phyloP scores from a whole-genome alignment of 2,329 filamentous ascomycete species.

The Colletotrichum spinosum region DNA sequence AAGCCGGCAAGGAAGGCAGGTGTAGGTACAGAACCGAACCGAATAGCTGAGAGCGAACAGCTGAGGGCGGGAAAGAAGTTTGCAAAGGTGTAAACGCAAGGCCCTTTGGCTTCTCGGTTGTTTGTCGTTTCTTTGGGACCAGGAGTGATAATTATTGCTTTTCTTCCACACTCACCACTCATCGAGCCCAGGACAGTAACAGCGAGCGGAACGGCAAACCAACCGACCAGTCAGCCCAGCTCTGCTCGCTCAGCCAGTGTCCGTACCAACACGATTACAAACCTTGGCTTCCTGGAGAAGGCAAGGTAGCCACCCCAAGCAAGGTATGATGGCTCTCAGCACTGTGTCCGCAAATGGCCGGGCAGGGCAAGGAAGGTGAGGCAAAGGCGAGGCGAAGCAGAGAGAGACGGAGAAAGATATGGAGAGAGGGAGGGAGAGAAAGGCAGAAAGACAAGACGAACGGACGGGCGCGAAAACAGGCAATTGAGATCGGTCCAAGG shows the following conservation, averaged over 20 bases:
- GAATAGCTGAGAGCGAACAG: not conserved
- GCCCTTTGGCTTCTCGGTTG: slow-evolving; percentile 33
- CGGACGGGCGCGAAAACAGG: not conserved
- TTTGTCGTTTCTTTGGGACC: slow-evolving; percentile 33
- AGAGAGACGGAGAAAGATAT: not conserved
- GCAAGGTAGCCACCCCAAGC: not conserved
- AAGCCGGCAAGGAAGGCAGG: slow-evolving; percentile 7
- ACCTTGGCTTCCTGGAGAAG: not conserved
- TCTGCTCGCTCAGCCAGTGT: slow-evolving; percentile 7
- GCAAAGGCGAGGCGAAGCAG: not conserved
- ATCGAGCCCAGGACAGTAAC: slow-evolving; percentile 7
- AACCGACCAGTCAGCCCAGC: slow-evolving; percentile 21
- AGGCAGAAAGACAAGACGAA: not conserved
- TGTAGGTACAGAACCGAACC: not conserved
- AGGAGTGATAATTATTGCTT: slow-evolving; percentile 38
- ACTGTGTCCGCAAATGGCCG: too few species aligned
- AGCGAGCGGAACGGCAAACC: not conserved
- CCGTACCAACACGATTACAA: slow-evolving; percentile 12
- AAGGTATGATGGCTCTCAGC: too few species aligned
- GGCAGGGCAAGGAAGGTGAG: too few species aligned
- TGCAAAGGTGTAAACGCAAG: slow-evolving; percentile 23
- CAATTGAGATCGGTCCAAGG: slow-evolving; percentile 2
- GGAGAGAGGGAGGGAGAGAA: too few species aligned
- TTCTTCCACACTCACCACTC: slow-evolving; percentile 15
- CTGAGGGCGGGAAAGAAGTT: slow-evolving; percentile 7